These are phyloP conservation scores for Sporothrix phasma DNA, from an alignment of 2,329 filamentous ascomycete species.

Conservation along the genomic window DNA sequence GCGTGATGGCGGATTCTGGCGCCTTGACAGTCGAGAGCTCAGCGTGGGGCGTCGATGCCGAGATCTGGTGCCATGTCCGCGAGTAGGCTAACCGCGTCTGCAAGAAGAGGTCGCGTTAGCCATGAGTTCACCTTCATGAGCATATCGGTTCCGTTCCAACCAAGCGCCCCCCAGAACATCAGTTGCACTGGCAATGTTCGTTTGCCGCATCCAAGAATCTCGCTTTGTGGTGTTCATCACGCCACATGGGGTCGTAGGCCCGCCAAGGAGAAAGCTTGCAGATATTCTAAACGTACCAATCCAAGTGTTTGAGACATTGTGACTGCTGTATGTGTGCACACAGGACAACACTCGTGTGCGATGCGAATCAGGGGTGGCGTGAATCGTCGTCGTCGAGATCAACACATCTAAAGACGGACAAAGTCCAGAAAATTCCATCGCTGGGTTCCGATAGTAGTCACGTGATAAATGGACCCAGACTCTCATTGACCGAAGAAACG, in stretches of 20 bases:
- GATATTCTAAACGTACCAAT: conserved; percentile 43
- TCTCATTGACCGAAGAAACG: background rate
- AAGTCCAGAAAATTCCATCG: background rate
- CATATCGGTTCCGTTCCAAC: background rate
- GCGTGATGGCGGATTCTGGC: conserved; percentile 42
- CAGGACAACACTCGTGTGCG: background rate
- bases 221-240: background rate
- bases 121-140: too few species aligned
- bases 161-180: background rate
- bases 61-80: conserved; percentile 84
- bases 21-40: conserved; percentile 45
- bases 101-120: background rate
- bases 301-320: conserved; percentile 72
- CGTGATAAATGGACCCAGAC: background rate
- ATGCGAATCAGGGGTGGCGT: background rate
- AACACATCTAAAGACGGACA: background rate
- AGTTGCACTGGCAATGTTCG: background rate
- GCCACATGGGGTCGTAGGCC: background rate
- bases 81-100: conserved; percentile 96
- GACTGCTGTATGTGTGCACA: background rate
- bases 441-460: background rate
- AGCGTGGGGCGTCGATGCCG: conserved; percentile 56
- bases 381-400: background rate
- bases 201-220: background rate
- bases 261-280: background rate